Percentiles rank a stretch among this genome's conserved stretches.
These are phyloP conservation scores for Aechmea fasciata DNA, from an alignment of 176 grass and related monocot genomes.

Conservation along the genomic window DNA sequence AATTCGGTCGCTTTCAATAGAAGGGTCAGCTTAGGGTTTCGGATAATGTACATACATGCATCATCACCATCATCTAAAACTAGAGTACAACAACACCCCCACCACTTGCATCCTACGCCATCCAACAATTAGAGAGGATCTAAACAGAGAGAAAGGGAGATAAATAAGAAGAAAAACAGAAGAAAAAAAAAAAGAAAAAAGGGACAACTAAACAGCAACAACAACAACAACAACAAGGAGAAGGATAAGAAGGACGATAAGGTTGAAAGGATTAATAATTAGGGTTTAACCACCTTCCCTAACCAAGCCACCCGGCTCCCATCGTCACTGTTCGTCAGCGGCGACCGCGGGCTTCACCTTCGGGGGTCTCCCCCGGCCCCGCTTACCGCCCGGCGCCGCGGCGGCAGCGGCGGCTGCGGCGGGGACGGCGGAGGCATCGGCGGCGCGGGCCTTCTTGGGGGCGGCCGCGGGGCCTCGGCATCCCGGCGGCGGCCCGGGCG, in stretches of 20 bases:
- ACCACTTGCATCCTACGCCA: conserved; percentile 10
- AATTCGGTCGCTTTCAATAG: conserved; percentile 21
- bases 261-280: background rate
- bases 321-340: background rate
- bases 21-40: conserved; percentile 20
- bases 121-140: conserved; percentile 5
- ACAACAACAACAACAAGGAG: background rate
- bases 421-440: background rate
- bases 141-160: background rate
- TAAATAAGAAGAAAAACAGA: no score
- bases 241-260: background rate
- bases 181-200: no score
- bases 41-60: conserved; percentile 12
- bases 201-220: background rate
- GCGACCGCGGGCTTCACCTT: conserved; percentile 41
- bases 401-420: background rate
- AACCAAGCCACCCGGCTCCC: background rate
- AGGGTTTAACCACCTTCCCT: background rate
- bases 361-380: conserved; percentile 58
- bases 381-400: conserved; percentile 27
- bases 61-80: conserved; percentile 12
- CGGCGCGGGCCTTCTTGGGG: conserved; percentile 49
- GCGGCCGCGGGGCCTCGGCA: conserved; percentile 38
- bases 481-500: conserved; percentile 34
- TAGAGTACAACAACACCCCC: conserved; percentile 25